phyloP scores from a whole-genome alignment of 805 yeast genomes.

The Spathaspora passalidarum region DNA sequence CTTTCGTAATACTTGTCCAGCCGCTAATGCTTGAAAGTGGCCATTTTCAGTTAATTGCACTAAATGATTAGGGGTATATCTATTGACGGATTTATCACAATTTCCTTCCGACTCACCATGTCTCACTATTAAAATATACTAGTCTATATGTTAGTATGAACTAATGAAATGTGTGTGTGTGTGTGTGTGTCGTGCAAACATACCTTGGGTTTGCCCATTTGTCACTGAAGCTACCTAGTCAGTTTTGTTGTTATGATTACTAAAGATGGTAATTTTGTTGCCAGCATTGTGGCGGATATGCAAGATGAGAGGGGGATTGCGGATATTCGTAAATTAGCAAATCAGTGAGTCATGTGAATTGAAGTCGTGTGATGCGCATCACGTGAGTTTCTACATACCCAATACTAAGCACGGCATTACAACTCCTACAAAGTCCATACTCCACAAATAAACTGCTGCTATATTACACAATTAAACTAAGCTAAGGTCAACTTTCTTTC shows the following conservation, averaged over 20 bases:
- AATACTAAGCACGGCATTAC: too few relatives aligned
- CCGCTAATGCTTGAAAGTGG: conserved; percentile 56
- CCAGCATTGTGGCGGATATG: neutral
- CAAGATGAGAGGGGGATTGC: conserved; percentile 1
- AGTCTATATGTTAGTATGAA: conserved; percentile 1
- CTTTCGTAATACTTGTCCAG: conserved; percentile 52
- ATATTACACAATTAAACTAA: conserved; percentile 6
- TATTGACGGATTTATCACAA: conserved; percentile 77
- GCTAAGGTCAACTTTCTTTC: conserved; percentile 51
- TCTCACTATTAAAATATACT: conserved; percentile 75
- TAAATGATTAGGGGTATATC: conserved; percentile 74
- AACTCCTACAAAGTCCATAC: too few relatives aligned
- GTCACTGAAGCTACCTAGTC: too few relatives aligned
- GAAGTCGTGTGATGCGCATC: neutral
- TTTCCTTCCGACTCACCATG: conserved; percentile 95
- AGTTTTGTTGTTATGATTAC: too few relatives aligned
- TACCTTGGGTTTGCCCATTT: conserved; percentile 10
- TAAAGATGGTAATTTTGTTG: too few relatives aligned
- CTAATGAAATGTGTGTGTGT: neutral
- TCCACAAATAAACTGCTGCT: too few relatives aligned
- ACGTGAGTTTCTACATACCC: too few relatives aligned
- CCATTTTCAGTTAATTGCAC: conserved; percentile 74
- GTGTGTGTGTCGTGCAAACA: neutral
- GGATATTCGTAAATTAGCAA: neutral
- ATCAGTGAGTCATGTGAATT: neutral